Evolutionary conservation across 306 rosid genomes (phyloP), one percentile per base, ranked within the genome.

Genomic region (Cucumis cinereus): DNA sequence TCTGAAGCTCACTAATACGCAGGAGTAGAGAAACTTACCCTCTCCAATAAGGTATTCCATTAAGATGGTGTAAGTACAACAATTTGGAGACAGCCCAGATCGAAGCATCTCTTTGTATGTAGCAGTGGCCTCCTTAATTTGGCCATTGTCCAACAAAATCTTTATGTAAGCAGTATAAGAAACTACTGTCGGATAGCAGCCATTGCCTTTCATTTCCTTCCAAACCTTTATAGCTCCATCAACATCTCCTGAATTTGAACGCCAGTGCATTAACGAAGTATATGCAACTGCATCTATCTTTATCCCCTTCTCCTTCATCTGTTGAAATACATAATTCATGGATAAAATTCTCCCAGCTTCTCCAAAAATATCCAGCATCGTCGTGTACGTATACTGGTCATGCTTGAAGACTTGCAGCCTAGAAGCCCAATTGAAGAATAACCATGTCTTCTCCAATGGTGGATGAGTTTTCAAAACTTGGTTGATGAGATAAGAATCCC

Each of bases 251-350:
- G 83, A 87, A 56, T 59, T 74, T 0, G 95, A 90, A n/a, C 82
- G 83, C 98, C 98, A 90, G 79, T 93, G 96, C 98, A 93, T 88
- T 24, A 90, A 55, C 38, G 90, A 90, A 80, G 98, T 93, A 82
- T 87, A 90, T 74, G 95, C 85, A 67, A 87, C 95, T 26, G 84
- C 86, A 76, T 89, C 98, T 52, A 88, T 64, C 79, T 83, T 86
- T 35, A 90, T 77, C 13, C 83, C 90, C 78, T 83, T 93, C 79
- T 88, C 91, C 30, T 79, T 85, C 98, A 93, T 93, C 70, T 78
- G 88, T 71, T 86, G 66, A 58, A 90, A 93, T 74, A 90, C 82
- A 75, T 80, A 82, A 60, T 85, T 87, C 98, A 90, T 93, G n/a
- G 98, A 93, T 0, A 87, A 79, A 75, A 93, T 73, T 49, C 98